Conservation (phyloP, 805 yeast genomes). For the Brettanomyces naardenensis region DNA sequence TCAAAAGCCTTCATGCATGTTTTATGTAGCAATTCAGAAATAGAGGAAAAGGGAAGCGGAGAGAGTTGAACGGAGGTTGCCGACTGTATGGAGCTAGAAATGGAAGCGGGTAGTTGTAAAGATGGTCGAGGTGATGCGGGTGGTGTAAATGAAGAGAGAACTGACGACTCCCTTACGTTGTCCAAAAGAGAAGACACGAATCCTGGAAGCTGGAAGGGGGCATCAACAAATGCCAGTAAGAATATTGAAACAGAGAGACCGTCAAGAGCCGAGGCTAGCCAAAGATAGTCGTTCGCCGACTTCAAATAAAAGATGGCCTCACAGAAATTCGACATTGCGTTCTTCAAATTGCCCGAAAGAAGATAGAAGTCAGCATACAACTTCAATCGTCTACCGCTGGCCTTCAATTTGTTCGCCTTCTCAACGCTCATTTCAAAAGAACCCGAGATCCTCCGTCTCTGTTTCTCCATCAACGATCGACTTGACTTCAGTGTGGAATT, state of each 20-base stretch:
- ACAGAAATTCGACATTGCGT: slow-evolving; percentile 65
- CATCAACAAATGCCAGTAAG: slow-evolving; percentile 48
- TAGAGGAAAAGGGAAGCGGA: slow-evolving; percentile 14
- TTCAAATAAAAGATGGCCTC: slow-evolving; percentile 60
- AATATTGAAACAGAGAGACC: slow-evolving; percentile 63
- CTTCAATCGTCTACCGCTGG: slow-evolving; percentile 69
- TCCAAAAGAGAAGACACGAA: slow-evolving; percentile 19
- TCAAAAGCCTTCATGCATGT: slow-evolving; percentile 31
- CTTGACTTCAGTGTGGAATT: slow-evolving; percentile 4
- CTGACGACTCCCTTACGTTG: slow-evolving; percentile 16
- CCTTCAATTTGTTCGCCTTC: slow-evolving; percentile 31
- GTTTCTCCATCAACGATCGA: slow-evolving; percentile 13
- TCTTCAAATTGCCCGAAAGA: slow-evolving; percentile 68
- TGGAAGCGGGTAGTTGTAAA: slow-evolving; percentile 18
- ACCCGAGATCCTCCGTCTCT: slow-evolving; percentile 20
- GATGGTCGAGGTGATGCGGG: slow-evolving; percentile 42
- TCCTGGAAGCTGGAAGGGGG: slow-evolving; percentile 41
- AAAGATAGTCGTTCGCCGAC: slow-evolving; percentile 63
- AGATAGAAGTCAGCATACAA: slow-evolving; percentile 69
- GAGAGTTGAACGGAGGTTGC: slow-evolving; percentile 4
- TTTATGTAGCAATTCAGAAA: slow-evolving; percentile 31
- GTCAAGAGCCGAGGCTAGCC: slow-evolving; percentile 88
- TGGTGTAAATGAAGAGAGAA: slow-evolving; percentile 16
- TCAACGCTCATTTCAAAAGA: slow-evolving; percentile 27
- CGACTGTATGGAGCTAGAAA: slow-evolving; percentile 8